phyloP scores from a whole-genome alignment of 495 filamentous ascomycete species.

The Aspergillus bridgeri region DNA sequence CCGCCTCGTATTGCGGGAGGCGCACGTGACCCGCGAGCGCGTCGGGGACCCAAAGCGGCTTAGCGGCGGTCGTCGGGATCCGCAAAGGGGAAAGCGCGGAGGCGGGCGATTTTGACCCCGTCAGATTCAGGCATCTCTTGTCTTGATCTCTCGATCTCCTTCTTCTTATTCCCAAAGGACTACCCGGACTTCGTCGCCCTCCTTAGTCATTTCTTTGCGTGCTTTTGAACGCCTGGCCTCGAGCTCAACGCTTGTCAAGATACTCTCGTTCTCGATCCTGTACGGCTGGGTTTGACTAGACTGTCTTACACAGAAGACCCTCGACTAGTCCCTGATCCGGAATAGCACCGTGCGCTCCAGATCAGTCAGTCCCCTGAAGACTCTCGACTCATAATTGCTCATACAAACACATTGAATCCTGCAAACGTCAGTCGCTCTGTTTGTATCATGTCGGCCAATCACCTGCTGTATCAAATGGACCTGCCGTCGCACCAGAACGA shows the following conservation, averaged over 20 bases:
- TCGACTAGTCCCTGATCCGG: slow-evolving; percentile 4
- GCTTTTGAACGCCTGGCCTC: background rate
- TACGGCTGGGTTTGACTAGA: background rate
- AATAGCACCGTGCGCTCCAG: slow-evolving; percentile 2
- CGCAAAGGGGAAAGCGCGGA: slow-evolving; percentile 2
- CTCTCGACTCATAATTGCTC: background rate
- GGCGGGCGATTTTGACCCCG: background rate
- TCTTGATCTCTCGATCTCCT: background rate
- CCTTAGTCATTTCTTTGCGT: background rate
- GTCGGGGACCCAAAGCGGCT: slow-evolving; percentile 11
- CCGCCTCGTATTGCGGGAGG: background rate
- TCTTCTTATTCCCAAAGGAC: background rate
- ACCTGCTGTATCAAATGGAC: slow-evolving; percentile 22
- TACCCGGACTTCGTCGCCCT: background rate
- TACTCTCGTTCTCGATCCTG: background rate
- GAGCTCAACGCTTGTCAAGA: background rate
- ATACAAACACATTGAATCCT: background rate
- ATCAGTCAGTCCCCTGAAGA: background rate
- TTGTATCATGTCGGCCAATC: slow-evolving; percentile 19
- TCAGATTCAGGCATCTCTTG: slow-evolving; percentile 9
- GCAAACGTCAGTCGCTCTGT: background rate
- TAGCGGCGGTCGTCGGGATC: slow-evolving; percentile 10
- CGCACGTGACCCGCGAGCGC: background rate
- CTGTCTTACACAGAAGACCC: slow-evolving; percentile 1
- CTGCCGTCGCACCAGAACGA: slow-evolving; percentile 27